Base-by-base conservation (phyloP, 768 basidiomycete genomes). In the Panaeolus papilionaceus region DNA sequence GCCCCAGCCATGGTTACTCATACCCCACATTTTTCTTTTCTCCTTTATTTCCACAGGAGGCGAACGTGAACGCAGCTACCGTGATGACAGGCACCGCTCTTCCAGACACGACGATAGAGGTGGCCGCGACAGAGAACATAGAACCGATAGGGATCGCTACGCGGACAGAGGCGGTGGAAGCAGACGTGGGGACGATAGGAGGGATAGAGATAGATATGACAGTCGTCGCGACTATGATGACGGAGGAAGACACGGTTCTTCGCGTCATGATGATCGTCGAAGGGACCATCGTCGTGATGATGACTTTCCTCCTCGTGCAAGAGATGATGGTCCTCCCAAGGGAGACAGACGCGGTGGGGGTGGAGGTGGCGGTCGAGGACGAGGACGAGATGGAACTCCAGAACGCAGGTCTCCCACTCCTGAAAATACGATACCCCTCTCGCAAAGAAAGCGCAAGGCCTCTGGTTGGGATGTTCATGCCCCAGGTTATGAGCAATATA, bases 391-490 rank as follows among this genome's bases (percentile, higher is more conserved):
- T 51, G 85, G 84, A 23, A 90, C 92, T 14, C 92, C 90, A 1
- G 93, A 94, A 69, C 83, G 92, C 71, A 81, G 96, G 72, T 94
- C 92, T 0, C 96, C 97, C 10, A 99, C 97, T 10, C 98, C 98
- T 0, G 90, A 94, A 74, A 93, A 92, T 61, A 87, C 89, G 14
- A 81, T 89, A 47, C 90, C 94, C 0, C 79, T 99, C 69, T 91
- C 92, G 8, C 94, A 98, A 75, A 84, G 96, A 69, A 92, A 92
- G 76, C 84, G 96, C 37, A 94, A 93, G 73, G 92, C 94, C 5
- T 95, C 94, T 54, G 93, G 94, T 0, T 99, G 98, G 98, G 95
- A 99, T 78, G 92, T 98, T 23, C 92, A 95, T 78, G 94, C 96
- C 18, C 92, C 94, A 3, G 96, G 96, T 4, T 99, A 98, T 71